Base-by-base conservation (phyloP, 441 rosid genomes). In the Metrosideros polymorpha region DNA sequence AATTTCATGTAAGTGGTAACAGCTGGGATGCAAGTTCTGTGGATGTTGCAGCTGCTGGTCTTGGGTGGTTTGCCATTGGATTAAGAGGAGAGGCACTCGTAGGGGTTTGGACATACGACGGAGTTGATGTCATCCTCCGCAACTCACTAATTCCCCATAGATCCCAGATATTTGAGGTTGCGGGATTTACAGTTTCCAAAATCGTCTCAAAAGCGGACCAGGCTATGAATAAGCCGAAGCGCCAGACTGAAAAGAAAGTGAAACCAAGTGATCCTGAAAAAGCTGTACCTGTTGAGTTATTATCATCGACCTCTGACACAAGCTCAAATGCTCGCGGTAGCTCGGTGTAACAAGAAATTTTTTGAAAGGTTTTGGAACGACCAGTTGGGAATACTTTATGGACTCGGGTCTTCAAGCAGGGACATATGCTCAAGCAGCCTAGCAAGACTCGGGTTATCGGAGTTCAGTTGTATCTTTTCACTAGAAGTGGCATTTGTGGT, bases 61-160 rank as follows among this genome's bases (percentile, higher is more conserved):
- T 97, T 9, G 99, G 99, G 82, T 97, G 99, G 98, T 96, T 94
- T 89, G 94, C 96, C 13, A 82, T 97, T 83, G 98, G 98, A 83
- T 92, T 97, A 77, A 96, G 93, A 90, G 99, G 98, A 66, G 95
- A 95, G 76, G 99, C 98, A 12, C 84, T 87, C 18, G 35, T 97
- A 87, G 92, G 98, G 42, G 95, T 92, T 82, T 96, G 99, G 99
- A 95, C 96, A 53, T 91, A 96, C 53, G 96, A 94, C 29, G 98
- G 97, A 85, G 91, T 97, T 22, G 97, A 94, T 82, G 89, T 96
- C 51, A 89, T 94, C 55, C 90, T 93, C 55, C 94, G 98, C 47
- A 94, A 93, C 89, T 90, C 99, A 27, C 84, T 96, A 87, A 91
- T 96, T 88, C 95, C 99, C 35, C 89, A 89, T 88, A 92, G 98